Evolutionary conservation across 441 rosid genomes (phyloP).

Genomic region (Monsonia emarginata): DNA sequence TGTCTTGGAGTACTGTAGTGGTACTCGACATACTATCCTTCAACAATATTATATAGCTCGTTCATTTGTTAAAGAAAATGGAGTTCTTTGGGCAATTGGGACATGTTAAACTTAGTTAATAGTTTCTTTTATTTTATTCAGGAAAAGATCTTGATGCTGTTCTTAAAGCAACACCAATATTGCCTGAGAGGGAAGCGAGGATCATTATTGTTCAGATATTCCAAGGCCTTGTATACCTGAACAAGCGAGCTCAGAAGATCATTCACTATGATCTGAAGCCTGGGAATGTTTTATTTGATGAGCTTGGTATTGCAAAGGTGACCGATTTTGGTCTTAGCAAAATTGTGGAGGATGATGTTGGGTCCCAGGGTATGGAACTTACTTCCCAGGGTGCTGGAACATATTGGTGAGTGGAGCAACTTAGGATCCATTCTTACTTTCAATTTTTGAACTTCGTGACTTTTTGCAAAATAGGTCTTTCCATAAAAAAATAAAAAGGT

Average conservation of each 20-base stretch:
- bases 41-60: conserved; percentile 5
- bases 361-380: conserved; percentile 98
- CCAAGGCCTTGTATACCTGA: conserved; percentile 89
- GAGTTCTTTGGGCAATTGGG: neutral
- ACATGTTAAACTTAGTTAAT: conserved; percentile 11
- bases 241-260: conserved; percentile 74
- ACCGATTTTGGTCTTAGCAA: conserved; percentile 99
- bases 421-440: conserved; percentile 15
- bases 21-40: conserved; percentile 26
- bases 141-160: conserved; percentile 99
- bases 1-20: conserved; percentile 89
- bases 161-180: conserved; percentile 73
- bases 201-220: conserved; percentile 87
- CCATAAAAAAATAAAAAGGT: no score
- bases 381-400: conserved; percentile 99
- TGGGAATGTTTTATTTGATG: conserved; percentile 94
- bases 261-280: conserved; percentile 98
- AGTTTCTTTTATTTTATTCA: conserved; percentile 24
- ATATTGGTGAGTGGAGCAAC: conserved; percentile 60
- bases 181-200: conserved; percentile 94
- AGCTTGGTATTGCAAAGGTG: conserved; percentile 89
- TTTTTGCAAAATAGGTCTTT: conserved; percentile 6
- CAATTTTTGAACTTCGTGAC: conserved; percentile 6
- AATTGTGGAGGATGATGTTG: conserved; percentile 85
- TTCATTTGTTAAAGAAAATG: neutral